Base-by-base conservation (phyloP, 768 basidiomycete genomes). In the Omphalotus guepiniiformis region DNA sequence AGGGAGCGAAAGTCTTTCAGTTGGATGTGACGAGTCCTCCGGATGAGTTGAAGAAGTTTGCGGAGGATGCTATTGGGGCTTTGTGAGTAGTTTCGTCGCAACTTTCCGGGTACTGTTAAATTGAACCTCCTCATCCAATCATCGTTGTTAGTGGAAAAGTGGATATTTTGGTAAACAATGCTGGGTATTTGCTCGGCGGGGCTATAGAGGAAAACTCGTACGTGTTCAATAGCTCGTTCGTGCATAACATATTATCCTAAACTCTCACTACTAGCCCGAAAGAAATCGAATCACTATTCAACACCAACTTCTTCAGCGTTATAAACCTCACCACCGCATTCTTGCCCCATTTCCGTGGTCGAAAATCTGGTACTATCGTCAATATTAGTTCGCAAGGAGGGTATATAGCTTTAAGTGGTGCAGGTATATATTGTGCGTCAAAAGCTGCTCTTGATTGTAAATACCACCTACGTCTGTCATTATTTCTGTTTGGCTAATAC, bases 251-350 rank as follows among this genome's bases (percentile, higher is more conserved):
- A 9, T 9, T 9, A 9, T n/a, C 30, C 30, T 9, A 32, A 9
- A 9, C 30, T 32, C 30, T 9, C 30, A 32, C 30, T n/a, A 32
- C 30, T 39, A 47, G 46, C 11, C 41, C 47, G 1, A 46, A 53
- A 34, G 48, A 58, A 39, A 32, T 37, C n/a, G 52, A 47, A 3
- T 41, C 37, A 1, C 54, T 59, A 40, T 60, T 62, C 42, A 41
- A 56, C 45, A 57, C 58, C 11, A 65, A 65, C 51, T 55, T 64
- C 25, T 54, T 60, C 42, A 62, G 60, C 12, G 58, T 60, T 1
- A 52, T 65, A 34, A 52, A 55, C 47, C 47, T 58, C 5, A 58
- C 59, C 7, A 52, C 55, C 41, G 49, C 49, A 1, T 57, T 66
- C 51, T 43, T 67, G 7, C 66, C 66, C 1, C 58, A 66, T 26